Evolutionary conservation across 2,329 filamentous ascomycete species (phyloP), one percentile per base, ranked within the genome.

Genomic region (Penicillium psychrosexuale): DNA sequence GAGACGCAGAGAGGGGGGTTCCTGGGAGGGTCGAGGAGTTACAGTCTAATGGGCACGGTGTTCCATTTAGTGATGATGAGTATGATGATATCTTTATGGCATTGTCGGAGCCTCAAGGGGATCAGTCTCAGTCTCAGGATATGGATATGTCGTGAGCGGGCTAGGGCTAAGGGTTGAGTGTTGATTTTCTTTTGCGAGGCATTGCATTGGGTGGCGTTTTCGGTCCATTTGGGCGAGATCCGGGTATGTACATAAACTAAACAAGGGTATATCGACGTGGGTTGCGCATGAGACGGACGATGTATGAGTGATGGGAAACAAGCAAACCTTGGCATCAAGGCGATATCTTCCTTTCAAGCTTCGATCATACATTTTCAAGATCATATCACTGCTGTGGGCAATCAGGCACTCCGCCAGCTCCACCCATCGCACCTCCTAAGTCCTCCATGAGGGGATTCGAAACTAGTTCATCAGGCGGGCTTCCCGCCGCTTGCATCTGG

Each of bases 401-500:
- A 37, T 84, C 83, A 31, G 78, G 74, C 46, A 85, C 81, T 49
- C 84, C 72, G 58, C 81, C 81, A 36, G 76, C 75, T 8, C 82
- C 71, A 31, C 79, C 78, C 61, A 93, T 90, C 17, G 46, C 52
- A 34, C 89, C 88, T 52, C 87, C 86, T 84, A 96, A 88, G 69
- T 96, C 91, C 53, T 92, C 93, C 53, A 73, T 67, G 36, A 75
- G 69, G 6, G 75, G 75, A 43, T 75, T 76, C 17, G 73, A 66
- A 15, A 99, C 89, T 17, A 99, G 78, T 72, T 97, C 94, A 36
- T 90, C 82, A 0, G 94, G 94, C 42, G 94, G 94, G 19, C 90
- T 91, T 9, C 94, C 94, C 58, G 89, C 88, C 48, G 87, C 87
- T 92, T 99, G 94, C 94, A 99, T 99, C 93, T 97, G 68, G 55